phyloP scores from a whole-genome alignment of 768 basidiomycete genomes.

The Clitopilus passeckerianus region DNA sequence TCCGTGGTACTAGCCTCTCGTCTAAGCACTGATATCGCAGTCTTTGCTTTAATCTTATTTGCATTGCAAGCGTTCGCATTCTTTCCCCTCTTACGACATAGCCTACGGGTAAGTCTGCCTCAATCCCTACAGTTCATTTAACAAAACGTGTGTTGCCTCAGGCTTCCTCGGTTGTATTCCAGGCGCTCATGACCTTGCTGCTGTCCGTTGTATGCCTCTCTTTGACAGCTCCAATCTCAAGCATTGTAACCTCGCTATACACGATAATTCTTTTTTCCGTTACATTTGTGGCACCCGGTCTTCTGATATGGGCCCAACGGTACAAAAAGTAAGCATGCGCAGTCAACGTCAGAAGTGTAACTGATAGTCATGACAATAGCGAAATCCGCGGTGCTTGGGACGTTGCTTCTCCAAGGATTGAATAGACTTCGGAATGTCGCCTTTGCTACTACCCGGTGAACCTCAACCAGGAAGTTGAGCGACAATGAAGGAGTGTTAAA shows the following conservation, averaged over 20 bases:
- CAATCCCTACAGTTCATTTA: conserved; percentile 5
- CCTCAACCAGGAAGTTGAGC: too few relatives aligned
- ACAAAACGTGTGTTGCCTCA: conserved; percentile 18
- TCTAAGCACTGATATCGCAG: conserved; percentile 73
- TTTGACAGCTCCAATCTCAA: conserved; percentile 51
- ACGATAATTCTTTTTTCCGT: conserved; percentile 45
- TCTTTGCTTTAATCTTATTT: conserved; percentile 86
- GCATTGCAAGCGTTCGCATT: conserved; percentile 81
- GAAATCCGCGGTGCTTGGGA: conserved; percentile 92
- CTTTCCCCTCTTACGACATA: conserved; percentile 74
- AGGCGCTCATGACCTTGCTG: conserved; percentile 46
- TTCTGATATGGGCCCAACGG: conserved; percentile 80
- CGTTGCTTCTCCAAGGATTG: conserved; percentile 69
- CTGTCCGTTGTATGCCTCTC: conserved; percentile 46
- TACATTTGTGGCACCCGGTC: conserved; percentile 68
- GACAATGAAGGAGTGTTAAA: too few relatives aligned
- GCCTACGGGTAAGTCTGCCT: conserved; percentile 50
- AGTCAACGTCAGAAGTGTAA: conserved; percentile 3
- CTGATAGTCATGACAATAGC: conserved; percentile 32
- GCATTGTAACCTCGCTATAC: conserved; percentile 49
- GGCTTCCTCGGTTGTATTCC: conserved; percentile 42
- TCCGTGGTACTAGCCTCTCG: conserved; percentile 93
- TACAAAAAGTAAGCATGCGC: conserved; percentile 71
- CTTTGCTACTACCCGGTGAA: too few relatives aligned
- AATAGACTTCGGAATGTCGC: conserved; percentile 3